Evolutionary conservation across 352 stramenopile species (phyloP), one percentile per base, ranked within the genome.

Genomic region (Globisporangium sylvaticum): DNA sequence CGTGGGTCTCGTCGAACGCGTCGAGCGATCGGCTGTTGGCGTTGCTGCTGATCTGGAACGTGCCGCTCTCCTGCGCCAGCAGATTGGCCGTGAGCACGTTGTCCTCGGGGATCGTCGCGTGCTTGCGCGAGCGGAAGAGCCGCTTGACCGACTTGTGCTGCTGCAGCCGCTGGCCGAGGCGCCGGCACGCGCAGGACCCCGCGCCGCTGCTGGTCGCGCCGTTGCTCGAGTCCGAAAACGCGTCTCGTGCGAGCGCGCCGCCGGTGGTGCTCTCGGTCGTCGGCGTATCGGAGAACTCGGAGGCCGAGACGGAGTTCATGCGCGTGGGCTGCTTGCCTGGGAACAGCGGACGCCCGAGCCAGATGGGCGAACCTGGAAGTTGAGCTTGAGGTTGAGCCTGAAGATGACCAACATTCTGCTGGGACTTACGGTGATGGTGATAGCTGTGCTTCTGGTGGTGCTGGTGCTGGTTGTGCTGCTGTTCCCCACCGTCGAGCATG

Each of bases 401-500:
- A 34, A 8, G 10, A 34, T 34, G 31, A 10, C 31, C 31, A 34
- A 34, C 31, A 20, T 9, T 59, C 25, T 10, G 44, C 22, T 27
- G 44, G 6, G 44, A 24, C 20, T n/a, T n/a, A 2, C 18, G 29
- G 31, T 18, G 18, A 29, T 12, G 27, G 53, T 58, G 1, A n/a
- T n/a, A n/a, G n/a, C n/a, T n/a, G n/a, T n/a, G n/a, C n/a, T n/a
- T n/a, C 8, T 58, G 25, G 25, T 58, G 7, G 25, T 42, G 53
- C 3, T 3, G n/a, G 10, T 24, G 54, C 12, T 8, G 42, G 42
- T 50, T 50, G 42, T n/a, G 42, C 12, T 34, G 31, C 7, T 34
- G 7, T 10, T 34, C 31, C 7, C 7, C 25, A 8, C 53, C 67
- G 12, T 79, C 75, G 12, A 81, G 69, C 7, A 81, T 65, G n/a